Evolutionary conservation across 2,329 filamentous ascomycete species (phyloP).

Genomic region (Orbilia brochopaga): DNA sequence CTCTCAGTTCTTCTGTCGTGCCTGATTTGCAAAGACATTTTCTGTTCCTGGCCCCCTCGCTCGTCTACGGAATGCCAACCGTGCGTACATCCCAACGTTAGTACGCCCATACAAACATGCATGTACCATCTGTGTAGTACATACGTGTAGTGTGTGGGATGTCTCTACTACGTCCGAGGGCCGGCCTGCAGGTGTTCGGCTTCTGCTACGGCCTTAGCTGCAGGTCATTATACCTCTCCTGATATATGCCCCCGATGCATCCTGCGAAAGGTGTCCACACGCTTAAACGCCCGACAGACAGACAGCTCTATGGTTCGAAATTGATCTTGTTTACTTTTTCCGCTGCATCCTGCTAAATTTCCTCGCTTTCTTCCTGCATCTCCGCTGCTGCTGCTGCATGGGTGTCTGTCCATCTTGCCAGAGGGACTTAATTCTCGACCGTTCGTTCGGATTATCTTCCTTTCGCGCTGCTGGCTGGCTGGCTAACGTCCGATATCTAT

Average conservation of each 20-base stretch:
- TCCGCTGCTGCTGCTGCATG: constrained; percentile 12
- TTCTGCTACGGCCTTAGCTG: constrained; percentile 9
- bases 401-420: constrained; percentile 7
- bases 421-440: constrained; percentile 6
- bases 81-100: constrained; percentile 9
- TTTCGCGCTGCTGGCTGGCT: too few relatives aligned
- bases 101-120: too few relatives aligned
- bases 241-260: constrained; percentile 27
- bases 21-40: constrained; percentile 2
- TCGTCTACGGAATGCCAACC: constrained; percentile 21
- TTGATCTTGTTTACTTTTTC: constrained; percentile 21
- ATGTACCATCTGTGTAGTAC: too few relatives aligned
- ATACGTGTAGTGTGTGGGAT: not conserved
- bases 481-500: constrained; percentile 41
- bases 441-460: constrained; percentile 44
- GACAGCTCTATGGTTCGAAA: constrained; percentile 32
- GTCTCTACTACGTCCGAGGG: not conserved
- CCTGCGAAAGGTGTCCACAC: constrained; percentile 40
- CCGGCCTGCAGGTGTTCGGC: constrained; percentile 1
- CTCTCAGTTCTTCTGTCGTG: not conserved
- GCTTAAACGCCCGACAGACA: constrained; percentile 38
- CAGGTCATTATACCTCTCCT: constrained; percentile 1
- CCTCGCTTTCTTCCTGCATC: constrained; percentile 16
- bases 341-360: constrained; percentile 18
- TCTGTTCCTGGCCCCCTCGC: constrained; percentile 29